Evolutionary conservation across 257 asterid genomes (phyloP).

Genomic region (Echium plantagineum): DNA sequence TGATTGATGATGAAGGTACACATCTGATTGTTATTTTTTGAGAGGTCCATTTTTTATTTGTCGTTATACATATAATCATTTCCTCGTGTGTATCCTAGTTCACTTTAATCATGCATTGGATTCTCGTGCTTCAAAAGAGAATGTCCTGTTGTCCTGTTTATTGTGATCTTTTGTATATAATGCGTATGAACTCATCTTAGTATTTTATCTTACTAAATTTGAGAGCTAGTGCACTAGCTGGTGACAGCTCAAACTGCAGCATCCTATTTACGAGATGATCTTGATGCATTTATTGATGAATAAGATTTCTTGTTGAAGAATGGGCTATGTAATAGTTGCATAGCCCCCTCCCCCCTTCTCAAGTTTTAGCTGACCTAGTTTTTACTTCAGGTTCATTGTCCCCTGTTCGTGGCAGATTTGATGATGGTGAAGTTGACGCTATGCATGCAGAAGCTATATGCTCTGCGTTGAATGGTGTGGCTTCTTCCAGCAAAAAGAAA

Average conservation of each 20-base stretch:
- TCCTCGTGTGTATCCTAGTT: too few relatives aligned
- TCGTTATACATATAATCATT: background rate
- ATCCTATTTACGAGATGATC: background rate
- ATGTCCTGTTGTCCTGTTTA: background rate
- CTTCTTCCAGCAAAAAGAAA: conserved; percentile 61
- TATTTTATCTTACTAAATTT: too few relatives aligned
- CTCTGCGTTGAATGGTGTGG: conserved; percentile 63
- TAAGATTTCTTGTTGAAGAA: background rate
- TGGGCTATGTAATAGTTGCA: background rate
- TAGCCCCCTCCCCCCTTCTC: background rate
- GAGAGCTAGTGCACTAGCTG: too few relatives aligned
- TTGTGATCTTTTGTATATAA: too few relatives aligned
- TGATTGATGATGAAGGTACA: conserved; percentile 73
- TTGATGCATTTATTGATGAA: background rate
- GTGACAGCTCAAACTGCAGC: too few relatives aligned
- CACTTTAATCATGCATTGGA: too few relatives aligned
- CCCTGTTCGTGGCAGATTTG: conserved; percentile 43
- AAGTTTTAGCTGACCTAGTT: conserved; percentile 1
- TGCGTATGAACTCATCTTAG: too few relatives aligned
- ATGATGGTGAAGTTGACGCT: conserved; percentile 37
- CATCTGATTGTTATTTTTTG: background rate
- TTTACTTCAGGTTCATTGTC: conserved; percentile 46
- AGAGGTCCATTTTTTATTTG: background rate
- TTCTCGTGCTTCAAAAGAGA: background rate
- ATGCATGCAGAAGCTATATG: conserved; percentile 73